A percentile compares a stretch with the other conserved stretches of the same genome.
Conservation (phyloP, 1,139 yeast genomes). For the Taphrina pruni region DNA sequence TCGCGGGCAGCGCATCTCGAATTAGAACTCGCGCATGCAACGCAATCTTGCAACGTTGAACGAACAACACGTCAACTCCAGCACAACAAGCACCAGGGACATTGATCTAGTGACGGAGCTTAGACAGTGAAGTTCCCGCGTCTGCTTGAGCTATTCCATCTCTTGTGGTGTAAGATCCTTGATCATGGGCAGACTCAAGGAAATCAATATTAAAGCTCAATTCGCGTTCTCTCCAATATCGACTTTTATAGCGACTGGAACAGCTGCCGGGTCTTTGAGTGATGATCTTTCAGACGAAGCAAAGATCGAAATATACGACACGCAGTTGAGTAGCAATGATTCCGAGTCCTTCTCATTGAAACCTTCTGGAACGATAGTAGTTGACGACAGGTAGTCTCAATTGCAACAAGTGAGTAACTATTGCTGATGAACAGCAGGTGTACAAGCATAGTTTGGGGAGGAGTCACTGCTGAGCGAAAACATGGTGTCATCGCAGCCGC, state of each 20-base stretch:
- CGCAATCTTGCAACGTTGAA: conserved; percentile 1
- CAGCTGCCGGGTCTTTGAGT: conserved; percentile 36
- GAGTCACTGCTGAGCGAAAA: conserved; percentile 61
- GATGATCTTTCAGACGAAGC: conserved; percentile 31
- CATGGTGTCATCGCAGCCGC: conserved; percentile 83
- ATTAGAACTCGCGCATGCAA: neutral
- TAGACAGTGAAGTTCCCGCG: too few relatives aligned
- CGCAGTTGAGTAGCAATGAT: conserved; percentile 19
- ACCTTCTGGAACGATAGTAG: conserved; percentile 2
- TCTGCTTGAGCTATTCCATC: neutral
- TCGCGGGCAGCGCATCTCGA: conserved; percentile 1
- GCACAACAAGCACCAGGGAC: neutral
- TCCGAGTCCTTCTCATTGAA: conserved; percentile 12
- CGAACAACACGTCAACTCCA: neutral
- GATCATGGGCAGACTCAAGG: conserved; percentile 32
- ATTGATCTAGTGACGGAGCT: too few relatives aligned
- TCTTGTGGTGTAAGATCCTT: neutral
- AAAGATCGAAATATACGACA: conserved; percentile 28
- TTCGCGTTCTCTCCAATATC: conserved; percentile 35
- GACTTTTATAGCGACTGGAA: conserved; percentile 26
- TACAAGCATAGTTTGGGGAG: conserved; percentile 86
- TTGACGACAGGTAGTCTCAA: conserved; percentile 17
- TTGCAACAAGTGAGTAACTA: neutral
- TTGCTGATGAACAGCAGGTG: conserved; percentile 40
- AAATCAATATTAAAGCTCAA: conserved; percentile 38